A percentile compares a stretch with the other conserved stretches of the same genome.
phyloP scores from a whole-genome alignment of 495 filamentous ascomycete species.

The Pseudomonodictys pantanalensis region DNA sequence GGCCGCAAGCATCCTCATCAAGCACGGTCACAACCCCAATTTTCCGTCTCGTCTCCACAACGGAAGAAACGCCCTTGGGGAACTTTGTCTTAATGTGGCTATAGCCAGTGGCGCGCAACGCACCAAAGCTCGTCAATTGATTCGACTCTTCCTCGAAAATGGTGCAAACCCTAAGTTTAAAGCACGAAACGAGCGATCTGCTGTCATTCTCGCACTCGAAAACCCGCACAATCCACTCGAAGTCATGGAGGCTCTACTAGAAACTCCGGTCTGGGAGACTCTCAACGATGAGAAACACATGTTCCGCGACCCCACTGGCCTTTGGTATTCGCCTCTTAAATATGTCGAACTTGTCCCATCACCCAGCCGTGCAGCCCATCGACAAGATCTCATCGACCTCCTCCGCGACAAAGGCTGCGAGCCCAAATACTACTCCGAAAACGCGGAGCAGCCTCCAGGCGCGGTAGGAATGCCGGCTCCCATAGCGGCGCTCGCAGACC shows the following conservation, averaged over 20 bases:
- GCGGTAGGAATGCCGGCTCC: conserved; percentile 19
- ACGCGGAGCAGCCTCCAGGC: conserved; percentile 18
- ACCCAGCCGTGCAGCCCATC: neutral
- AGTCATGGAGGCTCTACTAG: conserved; percentile 26
- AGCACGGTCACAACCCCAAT: conserved; percentile 20
- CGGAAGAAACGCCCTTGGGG: conserved; percentile 24
- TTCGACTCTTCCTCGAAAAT: conserved; percentile 19
- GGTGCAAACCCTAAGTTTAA: conserved; percentile 23
- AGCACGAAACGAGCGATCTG: conserved; percentile 23
- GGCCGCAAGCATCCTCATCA: conserved; percentile 1
- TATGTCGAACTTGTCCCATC: conserved; percentile 22
- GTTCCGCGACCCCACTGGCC: conserved; percentile 12
- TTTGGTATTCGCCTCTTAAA: conserved; percentile 28
- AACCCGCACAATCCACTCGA: conserved; percentile 23
- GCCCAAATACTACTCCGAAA: conserved; percentile 26
- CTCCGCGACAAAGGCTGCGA: conserved; percentile 26
- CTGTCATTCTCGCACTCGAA: conserved; percentile 22
- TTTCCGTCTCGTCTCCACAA: conserved; percentile 20
- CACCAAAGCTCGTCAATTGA: conserved; percentile 17
- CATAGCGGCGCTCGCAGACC: conserved; percentile 15
- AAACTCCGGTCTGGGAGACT: conserved; percentile 28
- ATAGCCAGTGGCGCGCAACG: conserved; percentile 10
- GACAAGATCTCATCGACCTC: conserved; percentile 18
- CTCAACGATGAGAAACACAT: conserved; percentile 30
- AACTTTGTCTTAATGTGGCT: conserved; percentile 21